Percentiles rank a stretch among this genome's conserved stretches.
Evolutionary conservation across 2,329 filamentous ascomycete species (phyloP).

Genomic region (Coniosporium tulheliwenetii): DNA sequence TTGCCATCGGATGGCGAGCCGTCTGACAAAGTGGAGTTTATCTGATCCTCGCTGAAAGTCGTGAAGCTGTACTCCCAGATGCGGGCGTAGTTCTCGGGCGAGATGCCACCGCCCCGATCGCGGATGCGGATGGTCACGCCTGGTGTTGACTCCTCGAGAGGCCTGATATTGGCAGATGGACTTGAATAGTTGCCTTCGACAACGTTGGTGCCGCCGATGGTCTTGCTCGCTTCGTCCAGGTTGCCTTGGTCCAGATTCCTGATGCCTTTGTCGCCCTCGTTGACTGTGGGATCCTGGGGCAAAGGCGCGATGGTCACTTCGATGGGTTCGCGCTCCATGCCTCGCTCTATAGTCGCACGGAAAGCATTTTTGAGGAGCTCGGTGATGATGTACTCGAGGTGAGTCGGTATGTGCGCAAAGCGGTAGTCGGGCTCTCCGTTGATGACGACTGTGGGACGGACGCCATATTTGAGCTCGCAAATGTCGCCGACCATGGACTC

Average conservation of each 20-base stretch:
- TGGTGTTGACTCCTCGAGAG: conserved; percentile 40
- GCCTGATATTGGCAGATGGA: conserved; percentile 22
- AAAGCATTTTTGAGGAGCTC: conserved; percentile 96
- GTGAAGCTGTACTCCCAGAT: conserved; percentile 98
- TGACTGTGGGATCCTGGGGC: conserved; percentile 27
- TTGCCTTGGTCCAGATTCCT: conserved; percentile 19
- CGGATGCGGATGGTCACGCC: conserved; percentile 92
- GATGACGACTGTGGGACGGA: conserved; percentile 64
- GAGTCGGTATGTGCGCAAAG: conserved; percentile 88
- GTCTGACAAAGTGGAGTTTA: conserved; percentile 30
- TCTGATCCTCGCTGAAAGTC: conserved; percentile 62
- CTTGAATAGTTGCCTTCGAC: not conserved
- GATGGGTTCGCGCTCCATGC: conserved; percentile 64
- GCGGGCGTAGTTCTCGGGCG: conserved; percentile 64
- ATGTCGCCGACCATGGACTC: conserved; percentile 89
- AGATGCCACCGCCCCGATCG: conserved; percentile 87
- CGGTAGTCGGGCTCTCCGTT: conserved; percentile 76
- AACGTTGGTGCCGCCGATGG: conserved; percentile 1
- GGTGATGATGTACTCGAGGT: conserved; percentile 93
- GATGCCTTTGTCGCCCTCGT: conserved; percentile 9
- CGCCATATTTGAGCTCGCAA: conserved; percentile 89
- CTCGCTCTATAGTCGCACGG: conserved; percentile 75
- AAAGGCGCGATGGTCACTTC: conserved; percentile 80
- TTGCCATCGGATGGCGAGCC: conserved; percentile 16
- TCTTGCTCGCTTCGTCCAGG: conserved; percentile 13